Percentiles rank a stretch among this genome's conserved stretches.
These are phyloP conservation scores for Cornus kousa DNA, from an alignment of 148 eudicot genomes.

Conservation along the genomic window DNA sequence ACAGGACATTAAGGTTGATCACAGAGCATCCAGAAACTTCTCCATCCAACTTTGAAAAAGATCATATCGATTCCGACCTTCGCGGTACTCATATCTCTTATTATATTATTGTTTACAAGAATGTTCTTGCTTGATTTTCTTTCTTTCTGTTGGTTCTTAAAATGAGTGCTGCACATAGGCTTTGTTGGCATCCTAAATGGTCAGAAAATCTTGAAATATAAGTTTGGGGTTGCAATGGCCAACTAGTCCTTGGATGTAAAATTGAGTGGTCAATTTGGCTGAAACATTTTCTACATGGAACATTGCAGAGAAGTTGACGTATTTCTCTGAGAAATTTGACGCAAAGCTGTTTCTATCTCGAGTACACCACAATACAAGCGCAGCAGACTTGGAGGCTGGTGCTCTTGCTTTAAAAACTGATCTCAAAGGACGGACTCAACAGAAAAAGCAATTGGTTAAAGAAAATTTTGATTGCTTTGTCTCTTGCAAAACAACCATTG, in stretches of 20 bases:
- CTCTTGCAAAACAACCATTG: constrained; percentile 96
- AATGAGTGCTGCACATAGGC: background rate
- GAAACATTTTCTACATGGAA: constrained; percentile 7
- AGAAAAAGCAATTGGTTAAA: constrained; percentile 89
- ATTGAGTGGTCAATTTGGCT: constrained; percentile 4
- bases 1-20: constrained; percentile 78
- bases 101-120: background rate
- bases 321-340: constrained; percentile 88
- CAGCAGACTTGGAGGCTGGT: constrained; percentile 92
- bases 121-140: background rate
- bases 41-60: constrained; percentile 54
- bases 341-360: constrained; percentile 85
- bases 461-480: constrained; percentile 99
- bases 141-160: background rate
- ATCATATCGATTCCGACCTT: constrained; percentile 53
- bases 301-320: constrained; percentile 81
- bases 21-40: constrained; percentile 63
- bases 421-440: constrained; percentile 87
- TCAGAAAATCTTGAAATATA: background rate
- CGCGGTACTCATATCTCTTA: constrained; percentile 56
- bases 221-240: background rate
- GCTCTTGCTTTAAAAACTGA: constrained; percentile 83
- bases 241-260: background rate
- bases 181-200: background rate
- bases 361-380: constrained; percentile 81